Conservation (phyloP, 169 alveolate genomes). For the Babesia bovis region DNA sequence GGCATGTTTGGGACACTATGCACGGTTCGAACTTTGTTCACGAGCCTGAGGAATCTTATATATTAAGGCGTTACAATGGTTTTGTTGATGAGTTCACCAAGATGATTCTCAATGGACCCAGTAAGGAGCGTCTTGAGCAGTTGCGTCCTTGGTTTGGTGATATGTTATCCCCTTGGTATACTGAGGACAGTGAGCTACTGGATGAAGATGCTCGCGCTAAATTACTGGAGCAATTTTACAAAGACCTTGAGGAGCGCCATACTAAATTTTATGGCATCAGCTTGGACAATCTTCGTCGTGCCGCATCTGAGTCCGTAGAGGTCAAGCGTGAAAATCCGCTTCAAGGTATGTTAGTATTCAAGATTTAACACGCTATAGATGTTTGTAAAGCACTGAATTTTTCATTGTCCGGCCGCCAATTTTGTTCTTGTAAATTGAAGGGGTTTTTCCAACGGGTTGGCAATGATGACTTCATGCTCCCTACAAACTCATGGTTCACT, state of each 20-base stretch:
- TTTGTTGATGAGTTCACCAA: constrained; percentile 29
- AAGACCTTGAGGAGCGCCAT: constrained; percentile 14
- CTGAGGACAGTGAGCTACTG: constrained; percentile 9
- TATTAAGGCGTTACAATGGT: constrained; percentile 22
- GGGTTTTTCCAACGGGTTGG: constrained; percentile 29
- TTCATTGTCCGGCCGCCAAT: constrained; percentile 25
- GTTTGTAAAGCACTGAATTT: constrained; percentile 30
- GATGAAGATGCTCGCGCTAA: neutral
- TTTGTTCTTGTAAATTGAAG: constrained; percentile 43
- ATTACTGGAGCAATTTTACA: neutral
- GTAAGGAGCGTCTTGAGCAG: constrained; percentile 23
- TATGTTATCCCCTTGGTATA: neutral
- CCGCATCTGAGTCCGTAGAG: constrained; percentile 13
- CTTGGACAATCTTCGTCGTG: constrained; percentile 2
- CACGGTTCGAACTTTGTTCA: constrained; percentile 13
- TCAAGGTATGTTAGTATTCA: neutral
- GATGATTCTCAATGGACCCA: constrained; percentile 19
- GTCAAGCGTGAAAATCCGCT: neutral
- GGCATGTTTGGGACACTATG: constrained; percentile 56
- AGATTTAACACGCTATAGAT: neutral
- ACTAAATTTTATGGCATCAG: neutral
- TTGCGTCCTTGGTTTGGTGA: constrained; percentile 52
- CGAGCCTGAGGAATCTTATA: constrained; percentile 8
- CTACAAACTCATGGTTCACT: constrained; percentile 55
- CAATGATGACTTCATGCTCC: constrained; percentile 28